These are phyloP conservation scores for Limnomonas spitsbergensis DNA, from an alignment of 139 green algal genomes.

Conservation along the genomic window DNA sequence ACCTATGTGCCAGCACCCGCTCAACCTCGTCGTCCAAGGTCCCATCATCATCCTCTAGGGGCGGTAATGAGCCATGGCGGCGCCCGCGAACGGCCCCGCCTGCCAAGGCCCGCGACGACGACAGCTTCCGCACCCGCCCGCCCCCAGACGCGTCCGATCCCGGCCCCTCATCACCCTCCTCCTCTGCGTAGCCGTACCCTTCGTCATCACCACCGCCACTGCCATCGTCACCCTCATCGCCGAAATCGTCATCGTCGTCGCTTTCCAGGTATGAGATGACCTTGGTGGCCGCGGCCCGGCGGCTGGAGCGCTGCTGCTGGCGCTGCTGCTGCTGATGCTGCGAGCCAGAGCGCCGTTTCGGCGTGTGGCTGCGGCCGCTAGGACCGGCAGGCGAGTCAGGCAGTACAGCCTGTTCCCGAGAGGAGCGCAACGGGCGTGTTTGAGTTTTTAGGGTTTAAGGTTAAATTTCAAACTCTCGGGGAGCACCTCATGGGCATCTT, in stretches of 20 bases:
- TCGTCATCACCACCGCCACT: neutral
- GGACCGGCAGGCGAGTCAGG: too few relatives aligned
- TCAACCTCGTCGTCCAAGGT: constrained; percentile 70
- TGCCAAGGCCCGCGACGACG: too few relatives aligned
- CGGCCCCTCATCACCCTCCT: constrained; percentile 10
- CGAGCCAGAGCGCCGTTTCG: too few relatives aligned
- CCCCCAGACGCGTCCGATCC: constrained; percentile 5
- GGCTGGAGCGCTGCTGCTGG: neutral
- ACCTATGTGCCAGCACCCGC: constrained; percentile 60
- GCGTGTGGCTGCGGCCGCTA: too few relatives aligned
- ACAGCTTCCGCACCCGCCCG: constrained; percentile 1
- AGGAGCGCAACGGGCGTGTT: too few relatives aligned
- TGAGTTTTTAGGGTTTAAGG: too few relatives aligned
- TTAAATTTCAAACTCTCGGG: too few relatives aligned
- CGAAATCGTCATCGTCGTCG: too few relatives aligned
- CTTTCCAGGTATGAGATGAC: neutral
- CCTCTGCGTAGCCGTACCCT: neutral
- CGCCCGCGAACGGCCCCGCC: neutral
- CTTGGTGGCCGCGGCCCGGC: neutral
- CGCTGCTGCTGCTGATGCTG: too few relatives aligned
- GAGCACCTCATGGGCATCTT: too few relatives aligned
- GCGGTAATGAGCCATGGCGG: constrained; percentile 38
- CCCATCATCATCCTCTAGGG: constrained; percentile 45
- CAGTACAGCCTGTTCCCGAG: too few relatives aligned
- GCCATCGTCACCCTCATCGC: too few relatives aligned